Evolutionary conservation across 1,284 basidiomycete genomes (phyloP).

Genomic region (Calocybe gambosa): DNA sequence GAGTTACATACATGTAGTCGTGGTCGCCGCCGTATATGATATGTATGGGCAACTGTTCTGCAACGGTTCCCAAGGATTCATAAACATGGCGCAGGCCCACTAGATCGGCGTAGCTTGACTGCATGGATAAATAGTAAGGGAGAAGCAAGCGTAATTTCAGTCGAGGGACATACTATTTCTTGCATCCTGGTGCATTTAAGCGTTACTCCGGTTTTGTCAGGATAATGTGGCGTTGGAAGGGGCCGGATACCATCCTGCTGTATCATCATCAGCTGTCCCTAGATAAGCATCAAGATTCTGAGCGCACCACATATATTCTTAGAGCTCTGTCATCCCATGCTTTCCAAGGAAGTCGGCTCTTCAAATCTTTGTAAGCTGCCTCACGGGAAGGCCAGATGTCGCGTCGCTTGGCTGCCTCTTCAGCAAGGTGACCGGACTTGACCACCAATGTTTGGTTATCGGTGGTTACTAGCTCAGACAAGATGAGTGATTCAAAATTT

Average conservation of each 20-base stretch:
- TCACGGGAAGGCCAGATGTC: slow-evolving; percentile 46
- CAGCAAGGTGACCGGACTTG: slow-evolving; percentile 20
- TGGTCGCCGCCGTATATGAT: slow-evolving; percentile 42
- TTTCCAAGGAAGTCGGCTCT: slow-evolving; percentile 33
- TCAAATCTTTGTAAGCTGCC: slow-evolving; percentile 37
- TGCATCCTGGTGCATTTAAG: slow-evolving; percentile 41
- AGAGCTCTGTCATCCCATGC: slow-evolving; percentile 47
- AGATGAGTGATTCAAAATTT: slow-evolving; percentile 31
- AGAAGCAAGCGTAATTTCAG: background rate
- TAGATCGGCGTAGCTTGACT: slow-evolving; percentile 42
- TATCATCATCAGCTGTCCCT: background rate
- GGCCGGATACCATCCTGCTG: slow-evolving; percentile 41
- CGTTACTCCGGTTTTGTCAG: slow-evolving; percentile 44
- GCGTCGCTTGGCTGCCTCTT: slow-evolving; percentile 32
- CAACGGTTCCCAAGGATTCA: slow-evolving; percentile 29
- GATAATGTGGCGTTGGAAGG: slow-evolving; percentile 39
- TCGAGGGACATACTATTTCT: slow-evolving; percentile 32
- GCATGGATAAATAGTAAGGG: background rate
- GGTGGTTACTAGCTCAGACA: slow-evolving; percentile 42
- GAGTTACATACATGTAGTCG: slow-evolving; percentile 36
- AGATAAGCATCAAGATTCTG: background rate
- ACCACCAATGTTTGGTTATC: slow-evolving; percentile 13
- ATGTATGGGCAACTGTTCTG: slow-evolving; percentile 37
- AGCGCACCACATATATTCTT: slow-evolving; percentile 34
- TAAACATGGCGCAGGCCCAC: slow-evolving; percentile 32